phyloP scores from a whole-genome alignment of 495 filamentous ascomycete genomes.

The Tetracladium marchalianum region DNA sequence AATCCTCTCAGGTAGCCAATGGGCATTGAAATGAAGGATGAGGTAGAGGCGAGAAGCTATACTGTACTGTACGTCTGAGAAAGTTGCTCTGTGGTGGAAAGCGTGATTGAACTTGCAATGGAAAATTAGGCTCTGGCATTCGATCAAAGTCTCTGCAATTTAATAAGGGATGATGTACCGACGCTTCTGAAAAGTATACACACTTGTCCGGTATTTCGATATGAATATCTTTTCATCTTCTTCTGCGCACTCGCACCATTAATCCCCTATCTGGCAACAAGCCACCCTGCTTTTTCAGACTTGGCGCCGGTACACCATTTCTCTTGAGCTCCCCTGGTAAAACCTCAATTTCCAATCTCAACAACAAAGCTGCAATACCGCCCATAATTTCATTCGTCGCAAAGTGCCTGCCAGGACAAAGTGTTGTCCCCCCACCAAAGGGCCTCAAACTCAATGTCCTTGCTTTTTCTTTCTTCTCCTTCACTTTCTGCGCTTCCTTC shows the following conservation, averaged over 20 bases:
- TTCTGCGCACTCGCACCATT: not conserved
- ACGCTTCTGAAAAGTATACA: too few species aligned
- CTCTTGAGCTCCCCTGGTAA: slow-evolving; percentile 17
- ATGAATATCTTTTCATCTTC: not conserved
- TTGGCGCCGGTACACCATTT: not conserved
- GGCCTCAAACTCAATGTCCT: slow-evolving; percentile 20
- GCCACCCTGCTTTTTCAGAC: not conserved
- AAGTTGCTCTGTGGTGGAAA: too few species aligned
- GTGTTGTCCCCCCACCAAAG: slow-evolving; percentile 32
- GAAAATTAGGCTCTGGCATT: too few species aligned
- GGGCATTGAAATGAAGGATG: too few species aligned
- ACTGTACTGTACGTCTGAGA: too few species aligned
- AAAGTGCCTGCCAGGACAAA: slow-evolving; percentile 41
- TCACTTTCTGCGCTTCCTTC: not conserved
- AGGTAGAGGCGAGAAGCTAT: too few species aligned
- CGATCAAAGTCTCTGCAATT: too few species aligned
- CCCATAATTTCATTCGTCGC: slow-evolving; percentile 31
- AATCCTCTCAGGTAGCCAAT: too few species aligned
- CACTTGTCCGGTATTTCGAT: too few species aligned
- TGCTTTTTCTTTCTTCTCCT: not conserved
- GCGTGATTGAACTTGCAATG: too few species aligned
- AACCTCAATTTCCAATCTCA: slow-evolving; percentile 31
- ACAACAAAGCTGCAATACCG: slow-evolving; percentile 26
- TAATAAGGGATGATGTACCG: too few species aligned
- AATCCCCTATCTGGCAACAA: slow-evolving; percentile 2